Conservation (phyloP, 208 protist genomes). For the Crithidia acanthocephali region DNA sequence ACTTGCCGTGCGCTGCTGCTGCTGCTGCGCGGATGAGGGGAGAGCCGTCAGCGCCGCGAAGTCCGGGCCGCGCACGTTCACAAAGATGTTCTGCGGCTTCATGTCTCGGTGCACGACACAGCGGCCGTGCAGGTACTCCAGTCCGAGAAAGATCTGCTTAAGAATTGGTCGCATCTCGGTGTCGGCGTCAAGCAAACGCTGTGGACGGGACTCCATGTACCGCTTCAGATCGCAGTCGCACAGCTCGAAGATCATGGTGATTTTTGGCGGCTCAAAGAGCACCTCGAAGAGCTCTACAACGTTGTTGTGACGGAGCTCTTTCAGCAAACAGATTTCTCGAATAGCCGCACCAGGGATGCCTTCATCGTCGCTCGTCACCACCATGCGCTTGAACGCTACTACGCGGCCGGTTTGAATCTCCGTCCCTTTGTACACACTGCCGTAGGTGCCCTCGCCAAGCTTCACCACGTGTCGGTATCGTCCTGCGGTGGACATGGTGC, state of each 20-base stretch:
- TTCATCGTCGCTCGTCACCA: conserved; percentile 85
- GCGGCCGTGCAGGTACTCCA: conserved; percentile 76
- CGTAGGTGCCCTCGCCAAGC: conserved; percentile 98
- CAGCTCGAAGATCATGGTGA: conserved; percentile 98
- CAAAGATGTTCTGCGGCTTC: conserved; percentile 93
- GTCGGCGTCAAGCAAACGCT: conserved; percentile 44
- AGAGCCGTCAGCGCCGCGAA: conserved; percentile 33
- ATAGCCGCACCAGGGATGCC: conserved; percentile 91
- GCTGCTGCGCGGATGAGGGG: conserved; percentile 13
- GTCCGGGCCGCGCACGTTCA: conserved; percentile 52
- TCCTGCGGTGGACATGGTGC: conserved; percentile 71
- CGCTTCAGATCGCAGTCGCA: conserved; percentile 97
- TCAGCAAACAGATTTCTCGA: conserved; percentile 94
- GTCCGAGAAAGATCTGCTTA: conserved; percentile 78
- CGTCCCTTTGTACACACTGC: conserved; percentile 97
- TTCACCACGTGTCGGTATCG: conserved; percentile 94
- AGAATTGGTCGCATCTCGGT: conserved; percentile 67
- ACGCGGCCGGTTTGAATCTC: conserved; percentile 77
- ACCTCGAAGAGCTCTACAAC: conserved; percentile 96
- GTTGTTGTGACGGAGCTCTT: conserved; percentile 96
- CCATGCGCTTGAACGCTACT: conserved; percentile 93
- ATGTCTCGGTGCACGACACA: conserved; percentile 92
- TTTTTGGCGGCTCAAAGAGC: conserved; percentile 96
- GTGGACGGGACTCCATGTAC: conserved; percentile 86
- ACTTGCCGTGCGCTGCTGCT: background rate